Evolutionary conservation across 129 eudicot species (phyloP), one percentile per base, ranked within the genome.

Genomic region (Heracleum sosnowskyi): DNA sequence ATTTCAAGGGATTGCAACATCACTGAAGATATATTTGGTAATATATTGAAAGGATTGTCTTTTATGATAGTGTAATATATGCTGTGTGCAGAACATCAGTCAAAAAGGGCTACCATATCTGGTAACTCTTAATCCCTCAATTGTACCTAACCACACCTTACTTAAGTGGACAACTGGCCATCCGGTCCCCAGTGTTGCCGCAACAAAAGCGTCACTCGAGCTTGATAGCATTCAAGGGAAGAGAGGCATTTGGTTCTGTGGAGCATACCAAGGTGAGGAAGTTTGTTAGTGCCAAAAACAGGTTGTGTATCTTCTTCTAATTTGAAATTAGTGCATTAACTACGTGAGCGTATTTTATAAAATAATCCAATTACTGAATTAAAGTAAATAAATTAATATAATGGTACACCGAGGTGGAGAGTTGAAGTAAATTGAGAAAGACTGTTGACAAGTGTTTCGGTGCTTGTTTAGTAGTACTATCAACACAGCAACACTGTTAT

Each of bases 231-330:
- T 91, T 82, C 98, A 96, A 90, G 99, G 99, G 84, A 92, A 86
- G 80, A 92, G 97, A 73, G 86, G 96, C 70, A 86, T 96, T 63
- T 96, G 99, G 99, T 96, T 92, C 77, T 92, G 95, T 86, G 99
- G 99, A 69, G 99, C 99, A 44, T 96, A 96, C 87, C 97, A 90
- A 82, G 97, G 99, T 95, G 72, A 51, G 45, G 7, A 63, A 16
- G 41, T 7, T 42, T 45, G 13, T 49, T 33, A 10, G 0, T 42
- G 62, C 49, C 49, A 46, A 70, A 77, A 40, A 69, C 7, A 51
- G 35, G 36, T 35, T 63, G 70, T 40, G 12, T 63, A 63, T 1
- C 36, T 63, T 31, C 29, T 63, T 13, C 12, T 9, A 62, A 4
- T 7, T 63, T 26, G 69, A 17, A 24, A 53, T 53, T 22, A 53